phyloP scores from a whole-genome alignment of 2,329 filamentous ascomycete species.

The Colletotrichum sp. region DNA sequence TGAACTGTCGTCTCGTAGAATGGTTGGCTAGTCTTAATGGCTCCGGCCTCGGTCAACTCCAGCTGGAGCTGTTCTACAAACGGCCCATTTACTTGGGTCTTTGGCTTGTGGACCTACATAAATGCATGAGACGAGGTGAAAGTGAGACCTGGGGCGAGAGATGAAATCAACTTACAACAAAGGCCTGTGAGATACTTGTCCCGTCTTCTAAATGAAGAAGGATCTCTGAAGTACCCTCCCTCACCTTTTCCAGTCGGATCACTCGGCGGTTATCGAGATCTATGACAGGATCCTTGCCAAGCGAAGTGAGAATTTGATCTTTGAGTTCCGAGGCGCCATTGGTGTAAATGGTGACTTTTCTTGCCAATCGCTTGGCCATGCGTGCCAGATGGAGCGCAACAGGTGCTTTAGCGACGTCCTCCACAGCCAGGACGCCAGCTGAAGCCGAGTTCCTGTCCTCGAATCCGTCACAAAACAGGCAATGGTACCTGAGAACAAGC shows the following conservation, averaged over 20 bases:
- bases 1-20: not conserved
- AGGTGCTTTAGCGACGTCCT: conserved; percentile 34
- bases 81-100: not conserved
- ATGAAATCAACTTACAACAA: not conserved
- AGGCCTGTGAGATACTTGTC: not conserved
- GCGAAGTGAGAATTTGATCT: not conserved
- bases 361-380: conserved; percentile 47
- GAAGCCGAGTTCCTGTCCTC: conserved; percentile 55
- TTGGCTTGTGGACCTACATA: not conserved
- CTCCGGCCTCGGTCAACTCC: not conserved
- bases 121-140: no score
- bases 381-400: conserved; percentile 47
- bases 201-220: not conserved
- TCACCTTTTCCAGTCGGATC: not conserved
- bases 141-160: no score
- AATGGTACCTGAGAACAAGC: conserved; percentile 48
- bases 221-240: not conserved
- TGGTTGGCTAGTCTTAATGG: not conserved
- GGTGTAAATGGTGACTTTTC: conserved; percentile 56
- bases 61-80: not conserved
- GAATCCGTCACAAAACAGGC: conserved; percentile 63
- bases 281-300: not conserved
- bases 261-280: not conserved
- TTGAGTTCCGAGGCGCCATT: conserved; percentile 42
- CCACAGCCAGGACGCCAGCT: conserved; percentile 28